Conservation (phyloP, 768 basidiomycete genomes). For the Fomitopsis pulvina region DNA sequence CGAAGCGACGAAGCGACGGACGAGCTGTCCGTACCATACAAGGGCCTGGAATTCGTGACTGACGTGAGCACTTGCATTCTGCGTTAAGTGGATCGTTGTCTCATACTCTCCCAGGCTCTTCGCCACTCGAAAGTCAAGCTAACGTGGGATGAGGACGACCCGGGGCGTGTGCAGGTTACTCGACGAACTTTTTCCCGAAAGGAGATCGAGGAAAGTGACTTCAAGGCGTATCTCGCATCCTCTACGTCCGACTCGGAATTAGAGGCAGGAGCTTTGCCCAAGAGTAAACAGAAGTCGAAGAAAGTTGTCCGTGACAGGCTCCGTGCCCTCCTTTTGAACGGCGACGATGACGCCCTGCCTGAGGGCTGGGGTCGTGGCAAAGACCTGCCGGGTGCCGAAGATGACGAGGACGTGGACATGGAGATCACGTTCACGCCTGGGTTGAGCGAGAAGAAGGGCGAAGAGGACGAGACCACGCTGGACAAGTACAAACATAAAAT, state of each 20-base stretch:
- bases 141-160: slow-evolving; percentile 98
- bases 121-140: slow-evolving; percentile 97
- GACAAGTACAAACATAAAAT: slow-evolving; percentile 87
- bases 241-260: slow-evolving; percentile 50
- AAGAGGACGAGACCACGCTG: slow-evolving; percentile 75
- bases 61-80: slow-evolving; percentile 49
- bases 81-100: not conserved
- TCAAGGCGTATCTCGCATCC: slow-evolving; percentile 45
- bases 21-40: slow-evolving; percentile 52
- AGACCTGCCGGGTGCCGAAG: slow-evolving; percentile 25
- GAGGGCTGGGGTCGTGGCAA: slow-evolving; percentile 73
- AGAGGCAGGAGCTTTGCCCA: slow-evolving; percentile 42
- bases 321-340: slow-evolving; percentile 68
- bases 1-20: slow-evolving; percentile 79
- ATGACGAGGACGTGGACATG: slow-evolving; percentile 67
- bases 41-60: slow-evolving; percentile 84
- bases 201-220: slow-evolving; percentile 90
- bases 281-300: slow-evolving; percentile 40
- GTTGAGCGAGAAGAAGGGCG: slow-evolving; percentile 46
- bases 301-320: slow-evolving; percentile 59
- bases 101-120: slow-evolving; percentile 55
- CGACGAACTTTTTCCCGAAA: slow-evolving; percentile 72
- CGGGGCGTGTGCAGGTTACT: slow-evolving; percentile 74
- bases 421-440: slow-evolving; percentile 94
- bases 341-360: slow-evolving; percentile 60